Percentiles rank a stretch among this genome's conserved stretches.
Conservation (phyloP, 129 eudicot species). For the Helichrysum umbraculigerum region DNA sequence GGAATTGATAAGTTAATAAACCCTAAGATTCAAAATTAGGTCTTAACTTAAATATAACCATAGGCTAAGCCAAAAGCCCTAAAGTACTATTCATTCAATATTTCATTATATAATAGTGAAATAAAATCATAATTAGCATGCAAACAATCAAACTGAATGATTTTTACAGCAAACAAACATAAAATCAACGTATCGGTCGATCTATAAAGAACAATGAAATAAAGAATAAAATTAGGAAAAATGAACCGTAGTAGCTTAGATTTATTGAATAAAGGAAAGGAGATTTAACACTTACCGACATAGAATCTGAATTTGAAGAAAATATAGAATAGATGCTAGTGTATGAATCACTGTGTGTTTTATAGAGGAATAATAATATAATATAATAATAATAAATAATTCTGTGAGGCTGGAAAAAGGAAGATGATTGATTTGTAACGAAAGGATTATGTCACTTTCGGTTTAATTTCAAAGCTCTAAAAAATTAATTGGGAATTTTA, state of each 20-base stretch:
- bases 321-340: neutral
- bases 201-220: constrained; percentile 9
- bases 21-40: constrained; percentile 4
- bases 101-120: neutral
- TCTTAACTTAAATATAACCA: constrained; percentile 15
- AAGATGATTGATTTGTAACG: neutral
- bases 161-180: neutral
- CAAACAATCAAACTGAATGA: neutral
- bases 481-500: too few relatives aligned
- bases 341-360: constrained; percentile 18
- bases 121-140: constrained; percentile 21
- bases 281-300: constrained; percentile 53
- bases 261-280: neutral
- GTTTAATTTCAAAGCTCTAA: too few relatives aligned
- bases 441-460: neutral
- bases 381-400: too few relatives aligned
- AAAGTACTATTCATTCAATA: neutral
- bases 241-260: neutral
- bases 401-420: neutral
- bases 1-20: too few relatives aligned
- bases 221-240: neutral
- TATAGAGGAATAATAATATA: constrained; percentile 9
- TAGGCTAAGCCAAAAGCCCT: constrained; percentile 1
- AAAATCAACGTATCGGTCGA: constrained; percentile 11
- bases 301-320: constrained; percentile 35